Percentiles rank a stretch among this genome's conserved stretches.
These are phyloP conservation scores for Alternaria incomplexa DNA, from an alignment of 2,329 filamentous ascomycete species.

Conservation along the genomic window DNA sequence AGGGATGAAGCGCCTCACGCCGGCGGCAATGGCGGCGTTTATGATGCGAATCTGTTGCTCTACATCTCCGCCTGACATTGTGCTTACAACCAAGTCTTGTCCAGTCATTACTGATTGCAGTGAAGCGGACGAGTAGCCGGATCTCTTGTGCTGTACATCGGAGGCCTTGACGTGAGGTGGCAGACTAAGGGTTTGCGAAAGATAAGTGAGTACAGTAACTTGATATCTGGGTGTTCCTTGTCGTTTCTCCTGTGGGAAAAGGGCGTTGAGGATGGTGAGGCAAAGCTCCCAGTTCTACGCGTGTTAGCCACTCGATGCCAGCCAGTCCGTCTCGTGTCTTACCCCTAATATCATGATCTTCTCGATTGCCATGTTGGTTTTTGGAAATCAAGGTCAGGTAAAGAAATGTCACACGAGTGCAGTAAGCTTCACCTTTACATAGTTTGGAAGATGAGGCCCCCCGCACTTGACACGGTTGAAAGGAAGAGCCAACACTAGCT, in stretches of 20 bases:
- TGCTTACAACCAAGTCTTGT: conserved; percentile 48
- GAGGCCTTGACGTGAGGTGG: conserved; percentile 16
- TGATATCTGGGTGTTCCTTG: conserved; percentile 7
- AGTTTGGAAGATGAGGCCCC: conserved; percentile 4
- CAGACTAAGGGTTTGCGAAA: conserved; percentile 27
- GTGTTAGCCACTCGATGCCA: conserved; percentile 5
- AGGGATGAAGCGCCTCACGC: conserved; percentile 51
- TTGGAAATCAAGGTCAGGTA: neutral
- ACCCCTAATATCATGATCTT: conserved; percentile 37
- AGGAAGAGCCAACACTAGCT: conserved; percentile 22
- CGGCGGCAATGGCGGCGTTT: conserved; percentile 48
- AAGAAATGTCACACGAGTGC: no score
- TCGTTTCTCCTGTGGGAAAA: conserved; percentile 11
- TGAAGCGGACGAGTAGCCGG: conserved; percentile 41
- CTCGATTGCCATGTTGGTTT: conserved; percentile 24
- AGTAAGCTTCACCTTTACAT: neutral
- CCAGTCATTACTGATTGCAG: conserved; percentile 42
- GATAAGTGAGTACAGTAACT: conserved; percentile 35
- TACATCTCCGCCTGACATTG: conserved; percentile 34
- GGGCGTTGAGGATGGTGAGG: conserved; percentile 30
- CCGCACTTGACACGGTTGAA: conserved; percentile 26
- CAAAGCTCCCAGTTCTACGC: conserved; percentile 33
- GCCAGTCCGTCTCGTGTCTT: conserved; percentile 8
- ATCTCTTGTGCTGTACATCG: conserved; percentile 26
- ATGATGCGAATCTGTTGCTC: conserved; percentile 42